Percentiles rank a stretch among this genome's conserved stretches.
phyloP scores from a whole-genome alignment of 2,329 filamentous ascomycete species.

The Ophiostoma piceae region DNA sequence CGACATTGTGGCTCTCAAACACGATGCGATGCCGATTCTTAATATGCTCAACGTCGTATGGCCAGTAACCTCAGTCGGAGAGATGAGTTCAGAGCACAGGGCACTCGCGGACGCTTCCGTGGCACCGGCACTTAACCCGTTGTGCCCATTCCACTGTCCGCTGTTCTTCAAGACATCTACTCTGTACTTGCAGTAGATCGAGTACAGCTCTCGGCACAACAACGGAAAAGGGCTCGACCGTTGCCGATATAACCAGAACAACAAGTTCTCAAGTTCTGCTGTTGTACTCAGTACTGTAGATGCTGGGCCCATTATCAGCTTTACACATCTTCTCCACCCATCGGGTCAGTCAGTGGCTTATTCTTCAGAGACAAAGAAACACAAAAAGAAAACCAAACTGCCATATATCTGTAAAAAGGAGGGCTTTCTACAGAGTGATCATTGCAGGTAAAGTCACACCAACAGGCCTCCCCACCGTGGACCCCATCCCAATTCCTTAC shows the following conservation, averaged over 20 bases:
- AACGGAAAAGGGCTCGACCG: not conserved
- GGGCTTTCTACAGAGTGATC: not conserved
- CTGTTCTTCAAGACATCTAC: not conserved
- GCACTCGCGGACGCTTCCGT: not conserved
- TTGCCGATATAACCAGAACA: no score
- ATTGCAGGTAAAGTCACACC: not conserved
- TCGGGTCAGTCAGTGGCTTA: not conserved
- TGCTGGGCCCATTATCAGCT: no score
- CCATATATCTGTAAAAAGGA: not conserved
- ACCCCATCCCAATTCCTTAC: slow-evolving; percentile 2
- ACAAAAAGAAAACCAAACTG: not conserved
- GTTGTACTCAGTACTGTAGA: no score
- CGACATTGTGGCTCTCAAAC: not conserved
- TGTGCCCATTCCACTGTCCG: not conserved
- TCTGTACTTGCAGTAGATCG: not conserved
- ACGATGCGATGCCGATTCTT: not conserved
- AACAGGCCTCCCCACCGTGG: not conserved
- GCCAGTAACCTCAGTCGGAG: not conserved
- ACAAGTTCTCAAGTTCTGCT: no score
- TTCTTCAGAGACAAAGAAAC: not conserved
- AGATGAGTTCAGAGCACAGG: not conserved
- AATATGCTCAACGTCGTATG: not conserved
- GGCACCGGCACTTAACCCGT: not conserved
- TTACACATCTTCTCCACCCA: not conserved
- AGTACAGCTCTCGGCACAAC: no score